phyloP scores from a whole-genome alignment of 306 rosid species.

The Cicer arietinum region DNA sequence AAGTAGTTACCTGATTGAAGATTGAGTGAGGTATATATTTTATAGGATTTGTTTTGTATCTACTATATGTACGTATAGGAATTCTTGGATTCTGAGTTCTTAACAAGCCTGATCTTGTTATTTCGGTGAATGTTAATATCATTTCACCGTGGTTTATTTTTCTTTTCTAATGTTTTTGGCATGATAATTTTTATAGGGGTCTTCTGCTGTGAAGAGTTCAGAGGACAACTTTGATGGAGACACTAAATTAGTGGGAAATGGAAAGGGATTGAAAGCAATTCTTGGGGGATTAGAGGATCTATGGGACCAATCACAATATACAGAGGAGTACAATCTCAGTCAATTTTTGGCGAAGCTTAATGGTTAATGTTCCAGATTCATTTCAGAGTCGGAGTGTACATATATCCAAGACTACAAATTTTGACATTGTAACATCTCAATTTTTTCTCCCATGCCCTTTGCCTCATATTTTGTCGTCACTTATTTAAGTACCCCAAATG shows the following conservation, averaged over 20 bases:
- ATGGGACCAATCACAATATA: slow-evolving; percentile 95
- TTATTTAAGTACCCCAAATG: slow-evolving; percentile 16
- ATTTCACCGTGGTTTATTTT: slow-evolving; percentile 12
- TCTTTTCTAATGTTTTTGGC: slow-evolving; percentile 32
- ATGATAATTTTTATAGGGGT: slow-evolving; percentile 58
- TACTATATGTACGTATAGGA: not conserved
- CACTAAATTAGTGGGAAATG: slow-evolving; percentile 59
- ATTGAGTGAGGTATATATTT: not conserved
- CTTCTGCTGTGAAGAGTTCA: slow-evolving; percentile 55
- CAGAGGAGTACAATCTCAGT: slow-evolving; percentile 88
- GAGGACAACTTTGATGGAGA: slow-evolving; percentile 62
- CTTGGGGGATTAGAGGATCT: slow-evolving; percentile 95
- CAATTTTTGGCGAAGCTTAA: slow-evolving; percentile 92
- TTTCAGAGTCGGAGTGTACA: slow-evolving; percentile 56
- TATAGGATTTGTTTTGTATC: not conserved
- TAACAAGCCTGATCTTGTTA: not conserved
- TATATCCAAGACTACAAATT: slow-evolving; percentile 52
- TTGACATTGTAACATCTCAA: slow-evolving; percentile 52
- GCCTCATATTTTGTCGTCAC: slow-evolving; percentile 44
- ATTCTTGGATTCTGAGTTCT: not conserved
- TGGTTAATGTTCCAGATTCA: slow-evolving; percentile 61
- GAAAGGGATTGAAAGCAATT: slow-evolving; percentile 89
- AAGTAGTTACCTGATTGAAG: slow-evolving; percentile 17
- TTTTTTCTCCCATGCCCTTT: slow-evolving; percentile 48
- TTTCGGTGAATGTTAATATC: not conserved